phyloP scores from a whole-genome alignment of 176 grass and related monocot species.

The Calamus simplicifolius region DNA sequence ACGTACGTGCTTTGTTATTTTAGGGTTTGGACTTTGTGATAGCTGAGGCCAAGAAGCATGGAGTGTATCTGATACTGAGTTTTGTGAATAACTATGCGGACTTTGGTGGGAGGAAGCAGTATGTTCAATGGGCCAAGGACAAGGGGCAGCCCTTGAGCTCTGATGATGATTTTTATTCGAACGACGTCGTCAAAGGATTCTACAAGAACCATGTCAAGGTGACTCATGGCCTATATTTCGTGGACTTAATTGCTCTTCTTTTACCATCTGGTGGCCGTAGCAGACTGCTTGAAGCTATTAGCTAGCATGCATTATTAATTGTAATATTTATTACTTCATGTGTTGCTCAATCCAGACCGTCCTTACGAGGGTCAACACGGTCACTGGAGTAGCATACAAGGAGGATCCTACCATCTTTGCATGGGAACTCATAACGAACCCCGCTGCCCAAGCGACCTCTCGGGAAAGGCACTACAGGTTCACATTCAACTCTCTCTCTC shows the following conservation, averaged over 20 bases:
- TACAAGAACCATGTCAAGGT: constrained; percentile 79
- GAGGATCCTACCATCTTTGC: constrained; percentile 72
- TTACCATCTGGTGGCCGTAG: not conserved
- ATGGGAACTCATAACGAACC: constrained; percentile 97
- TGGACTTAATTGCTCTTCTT: no score
- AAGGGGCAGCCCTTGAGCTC: constrained; percentile 20
- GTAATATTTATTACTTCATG: not conserved
- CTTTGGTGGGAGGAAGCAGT: constrained; percentile 67
- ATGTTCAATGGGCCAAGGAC: constrained; percentile 56
- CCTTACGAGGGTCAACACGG: constrained; percentile 54
- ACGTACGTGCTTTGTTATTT: not conserved
- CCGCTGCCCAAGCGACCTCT: constrained; percentile 36
- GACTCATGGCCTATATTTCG: no score
- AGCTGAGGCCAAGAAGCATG: constrained; percentile 43
- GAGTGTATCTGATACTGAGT: constrained; percentile 57
- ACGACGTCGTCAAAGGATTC: constrained; percentile 42
- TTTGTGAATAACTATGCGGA: constrained; percentile 72
- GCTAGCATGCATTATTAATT: not conserved
- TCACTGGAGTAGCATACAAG: constrained; percentile 54
- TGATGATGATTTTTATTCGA: constrained; percentile 72
- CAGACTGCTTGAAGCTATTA: not conserved
- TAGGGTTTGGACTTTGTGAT: constrained; percentile 80
- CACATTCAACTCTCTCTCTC: not conserved
- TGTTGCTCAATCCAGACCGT: constrained; percentile 24
- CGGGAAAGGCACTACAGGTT: constrained; percentile 40